Conservation (phyloP, 1,139 yeast genomes). For the Kodamaea anthophila region DNA sequence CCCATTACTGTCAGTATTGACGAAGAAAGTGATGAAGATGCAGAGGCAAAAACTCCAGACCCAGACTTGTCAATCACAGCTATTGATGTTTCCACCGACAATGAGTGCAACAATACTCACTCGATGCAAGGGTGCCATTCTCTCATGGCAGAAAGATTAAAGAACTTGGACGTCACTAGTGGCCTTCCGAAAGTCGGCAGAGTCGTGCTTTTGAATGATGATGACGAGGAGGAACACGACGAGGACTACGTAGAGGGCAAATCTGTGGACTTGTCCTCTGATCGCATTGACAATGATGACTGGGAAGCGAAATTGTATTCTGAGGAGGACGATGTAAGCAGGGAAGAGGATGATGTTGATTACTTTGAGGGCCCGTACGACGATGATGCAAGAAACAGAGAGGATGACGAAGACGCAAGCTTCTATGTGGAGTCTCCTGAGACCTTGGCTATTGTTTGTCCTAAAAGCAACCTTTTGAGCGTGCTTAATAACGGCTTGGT, state of each 20-base stretch:
- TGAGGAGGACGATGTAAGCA: not conserved
- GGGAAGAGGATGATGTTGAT: constrained; percentile 1
- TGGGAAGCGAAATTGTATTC: constrained; percentile 3
- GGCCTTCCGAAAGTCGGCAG: constrained; percentile 2
- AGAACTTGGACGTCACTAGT: constrained; percentile 1
- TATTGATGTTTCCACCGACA: not conserved
- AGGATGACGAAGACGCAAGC: not conserved
- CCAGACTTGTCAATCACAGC: not conserved
- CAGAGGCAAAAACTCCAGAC: not conserved
- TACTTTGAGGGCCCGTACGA: constrained; percentile 1
- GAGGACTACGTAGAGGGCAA: constrained; percentile 4
- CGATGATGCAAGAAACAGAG: not conserved
- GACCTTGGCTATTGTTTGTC: no score
- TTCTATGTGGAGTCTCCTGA: no score
- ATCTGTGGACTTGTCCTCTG: no score
- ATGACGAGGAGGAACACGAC: constrained; percentile 6
- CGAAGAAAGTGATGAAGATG: constrained; percentile 5
- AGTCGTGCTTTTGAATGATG: constrained; percentile 2
- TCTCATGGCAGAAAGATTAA: constrained; percentile 7
- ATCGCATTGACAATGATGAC: not conserved
- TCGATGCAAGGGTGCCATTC: constrained; percentile 8
- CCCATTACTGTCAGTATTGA: constrained; percentile 7
- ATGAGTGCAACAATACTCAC: not conserved
- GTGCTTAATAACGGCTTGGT: not conserved
- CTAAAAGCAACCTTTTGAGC: no score